Evolutionary conservation across 768 basidiomycete species (phyloP).

Genomic region (Trametes villosa): DNA sequence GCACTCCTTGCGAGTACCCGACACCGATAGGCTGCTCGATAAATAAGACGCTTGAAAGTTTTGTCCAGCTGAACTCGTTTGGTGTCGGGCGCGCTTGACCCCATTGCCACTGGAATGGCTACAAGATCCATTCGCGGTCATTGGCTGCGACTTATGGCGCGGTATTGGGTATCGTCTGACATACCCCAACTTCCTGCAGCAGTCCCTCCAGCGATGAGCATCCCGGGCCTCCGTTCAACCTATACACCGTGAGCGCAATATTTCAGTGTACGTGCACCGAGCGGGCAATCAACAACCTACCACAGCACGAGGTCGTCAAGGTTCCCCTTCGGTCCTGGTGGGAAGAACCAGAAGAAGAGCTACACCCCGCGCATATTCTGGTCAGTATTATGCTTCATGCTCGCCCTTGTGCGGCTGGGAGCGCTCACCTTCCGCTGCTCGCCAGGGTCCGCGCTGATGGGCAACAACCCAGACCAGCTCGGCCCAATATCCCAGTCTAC

Average conservation of each 20-base stretch:
- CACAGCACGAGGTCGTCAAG: slow-evolving; percentile 78
- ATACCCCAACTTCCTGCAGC: slow-evolving; percentile 75
- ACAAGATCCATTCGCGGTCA: background rate
- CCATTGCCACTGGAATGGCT: slow-evolving; percentile 70
- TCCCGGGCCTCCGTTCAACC: slow-evolving; percentile 82
- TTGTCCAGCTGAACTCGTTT: slow-evolving; percentile 80
- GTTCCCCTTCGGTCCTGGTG: slow-evolving; percentile 73
- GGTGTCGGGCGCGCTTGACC: slow-evolving; percentile 66
- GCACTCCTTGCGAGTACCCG: slow-evolving; percentile 73
- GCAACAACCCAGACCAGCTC: slow-evolving; percentile 75
- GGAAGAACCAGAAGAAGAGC: slow-evolving; percentile 89
- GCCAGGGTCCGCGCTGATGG: slow-evolving; percentile 61
- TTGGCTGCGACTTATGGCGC: background rate
- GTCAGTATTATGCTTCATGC: no score
- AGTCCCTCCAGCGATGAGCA: slow-evolving; percentile 78
- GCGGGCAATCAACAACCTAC: slow-evolving; percentile 39
- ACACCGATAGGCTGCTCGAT: slow-evolving; percentile 84
- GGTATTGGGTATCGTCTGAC: slow-evolving; percentile 28
- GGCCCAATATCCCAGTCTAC: slow-evolving; percentile 77
- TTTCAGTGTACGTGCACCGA: background rate
- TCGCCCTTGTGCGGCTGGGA: slow-evolving; percentile 1
- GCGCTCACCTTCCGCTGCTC: slow-evolving; percentile 67
- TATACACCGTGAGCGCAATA: slow-evolving; percentile 39
- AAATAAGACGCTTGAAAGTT: slow-evolving; percentile 76
- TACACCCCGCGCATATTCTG: no score